phyloP scores from a whole-genome alignment of 495 filamentous ascomycete species.

The Aspergillus heteromorphus region DNA sequence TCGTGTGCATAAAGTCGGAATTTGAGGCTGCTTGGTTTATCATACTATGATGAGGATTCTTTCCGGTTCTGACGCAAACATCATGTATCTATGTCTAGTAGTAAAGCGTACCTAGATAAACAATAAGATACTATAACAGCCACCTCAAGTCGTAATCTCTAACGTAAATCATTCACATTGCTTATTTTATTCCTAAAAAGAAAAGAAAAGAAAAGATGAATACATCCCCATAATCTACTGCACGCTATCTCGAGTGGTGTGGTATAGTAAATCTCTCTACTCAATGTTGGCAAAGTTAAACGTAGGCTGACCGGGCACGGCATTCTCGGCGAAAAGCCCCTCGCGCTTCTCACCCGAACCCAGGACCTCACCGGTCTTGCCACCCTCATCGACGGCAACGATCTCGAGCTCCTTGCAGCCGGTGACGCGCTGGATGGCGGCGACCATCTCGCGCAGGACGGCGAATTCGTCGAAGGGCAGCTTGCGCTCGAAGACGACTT shows the following conservation, averaged over 20 bases:
- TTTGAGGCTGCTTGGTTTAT: too few relatives aligned
- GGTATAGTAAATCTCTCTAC: constrained; percentile 1
- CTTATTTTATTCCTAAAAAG: neutral
- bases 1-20: too few relatives aligned
- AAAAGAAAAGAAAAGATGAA: neutral
- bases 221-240: neutral
- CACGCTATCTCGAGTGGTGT: constrained; percentile 6
- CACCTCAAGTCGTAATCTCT: too few relatives aligned
- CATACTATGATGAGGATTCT: too few relatives aligned
- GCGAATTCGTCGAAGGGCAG: constrained; percentile 80
- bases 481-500: constrained; percentile 71
- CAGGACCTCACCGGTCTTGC: constrained; percentile 55
- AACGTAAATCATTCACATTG: neutral
- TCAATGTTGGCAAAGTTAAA: constrained; percentile 74
- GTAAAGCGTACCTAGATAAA: too few relatives aligned
- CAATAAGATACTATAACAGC: neutral
- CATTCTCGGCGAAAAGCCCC: constrained; percentile 55
- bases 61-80: too few relatives aligned
- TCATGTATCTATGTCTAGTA: too few relatives aligned
- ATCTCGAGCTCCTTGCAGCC: constrained; percentile 60
- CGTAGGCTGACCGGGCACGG: constrained; percentile 72
- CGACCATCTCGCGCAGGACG: constrained; percentile 55
- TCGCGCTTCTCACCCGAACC: constrained; percentile 52
- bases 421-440: constrained; percentile 57
- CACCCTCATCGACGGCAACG: constrained; percentile 63